Evolutionary conservation across 169 alveolate species (phyloP), one percentile per base, ranked within the genome.

Genomic region (Plasmodium cynomolgi): DNA sequence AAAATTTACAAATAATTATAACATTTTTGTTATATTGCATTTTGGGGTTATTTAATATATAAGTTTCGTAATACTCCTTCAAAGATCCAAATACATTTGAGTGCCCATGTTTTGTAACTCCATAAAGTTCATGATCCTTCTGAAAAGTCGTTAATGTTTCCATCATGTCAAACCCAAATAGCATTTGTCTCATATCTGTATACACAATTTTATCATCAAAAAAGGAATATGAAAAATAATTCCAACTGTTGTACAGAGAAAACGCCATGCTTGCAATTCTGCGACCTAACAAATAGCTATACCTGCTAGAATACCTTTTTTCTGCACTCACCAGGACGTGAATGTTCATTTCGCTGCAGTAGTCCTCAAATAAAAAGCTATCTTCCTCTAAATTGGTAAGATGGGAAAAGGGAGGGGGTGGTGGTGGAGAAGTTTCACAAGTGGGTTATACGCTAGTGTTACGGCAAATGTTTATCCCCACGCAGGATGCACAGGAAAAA

Each of bases 251-350:
- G 6, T 15, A 41, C 82, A 85, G 54, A 85, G 56, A 47, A 13
- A n/a, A 9, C 41, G 50, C 26, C 9, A 58, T 31, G 37, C 82
- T 84, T 47, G 71, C 39, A 74, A 85, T 20, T 26, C 44, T 33
- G 13, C 26, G 62, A 20, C 29, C 23, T 29, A 85, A n/a, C 15
- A 75, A 33, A 8, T 20, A 34, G 41, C 29, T 3, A 85, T 33
- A 85, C 6, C 11, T 0, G 5, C 11, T 1, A 85, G 5, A 3
- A 41, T 75, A 17, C 15, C 37, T n/a, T 26, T 29, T 33, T 75
- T 85, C 93, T 50, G 93, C 34, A 75, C 93, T 85, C 2, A 85
- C 62, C n/a, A 85, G 93, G 80, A 75, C 56, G 71, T 85, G 93
- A 0, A 85, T 17, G 23, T 74, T 85, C 93, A 85, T 68, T 17